Conservation (phyloP, 202 grass and related monocot species). For the Schoenoplectus tabernaemontani region DNA sequence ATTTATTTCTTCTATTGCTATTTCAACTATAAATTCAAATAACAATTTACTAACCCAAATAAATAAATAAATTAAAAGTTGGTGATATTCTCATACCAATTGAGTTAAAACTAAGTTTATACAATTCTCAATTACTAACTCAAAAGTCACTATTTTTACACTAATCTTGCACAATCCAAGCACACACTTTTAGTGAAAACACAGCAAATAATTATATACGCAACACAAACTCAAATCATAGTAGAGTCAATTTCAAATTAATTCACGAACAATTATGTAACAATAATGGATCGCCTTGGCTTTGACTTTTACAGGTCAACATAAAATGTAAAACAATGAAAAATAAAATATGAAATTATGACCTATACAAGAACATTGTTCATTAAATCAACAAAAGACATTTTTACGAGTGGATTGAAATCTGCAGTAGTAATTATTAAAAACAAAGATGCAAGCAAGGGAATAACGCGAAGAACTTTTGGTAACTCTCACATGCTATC, state of each 20-base stretch:
- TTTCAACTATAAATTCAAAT: too few relatives aligned
- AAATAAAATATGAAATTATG: neutral
- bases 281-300: neutral
- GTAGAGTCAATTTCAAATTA: neutral
- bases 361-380: neutral
- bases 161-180: too few relatives aligned
- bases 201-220: neutral
- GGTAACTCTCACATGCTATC: constrained; percentile 47
- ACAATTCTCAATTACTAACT: too few relatives aligned
- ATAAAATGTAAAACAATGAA: neutral
- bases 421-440: constrained; percentile 8
- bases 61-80: too few relatives aligned
- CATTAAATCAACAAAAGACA: constrained; percentile 1
- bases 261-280: neutral
- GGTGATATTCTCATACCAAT: too few relatives aligned
- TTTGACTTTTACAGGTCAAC: neutral
- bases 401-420: constrained; percentile 13
- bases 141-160: too few relatives aligned
- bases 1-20: too few relatives aligned
- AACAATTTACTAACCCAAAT: too few relatives aligned
- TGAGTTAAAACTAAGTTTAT: too few relatives aligned
- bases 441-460: constrained; percentile 12
- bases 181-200: too few relatives aligned
- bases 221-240: neutral
- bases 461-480: constrained; percentile 58